Conservation (phyloP, 2,329 filamentous ascomycete species). For the Helotiales sp. region DNA sequence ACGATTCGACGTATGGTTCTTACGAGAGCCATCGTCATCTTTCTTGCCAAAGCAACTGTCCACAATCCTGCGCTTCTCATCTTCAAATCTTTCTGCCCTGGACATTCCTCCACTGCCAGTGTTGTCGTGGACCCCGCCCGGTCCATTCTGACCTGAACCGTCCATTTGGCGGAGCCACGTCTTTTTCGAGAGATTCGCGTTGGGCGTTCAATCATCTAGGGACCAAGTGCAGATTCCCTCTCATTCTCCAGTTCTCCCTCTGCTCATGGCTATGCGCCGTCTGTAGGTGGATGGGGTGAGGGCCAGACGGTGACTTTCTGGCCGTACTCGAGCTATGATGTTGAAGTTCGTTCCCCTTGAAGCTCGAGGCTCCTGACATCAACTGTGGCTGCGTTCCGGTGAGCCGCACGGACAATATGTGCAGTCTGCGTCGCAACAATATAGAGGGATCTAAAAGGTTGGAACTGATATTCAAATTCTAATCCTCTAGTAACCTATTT, state of each 20-base stretch:
- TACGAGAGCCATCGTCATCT: slow-evolving; percentile 85
- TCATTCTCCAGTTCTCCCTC: slow-evolving; percentile 17
- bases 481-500: no score
- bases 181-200: slow-evolving; percentile 25
- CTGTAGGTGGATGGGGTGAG: background rate
- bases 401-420: slow-evolving; percentile 13
- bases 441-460: background rate
- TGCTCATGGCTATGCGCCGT: slow-evolving; percentile 29
- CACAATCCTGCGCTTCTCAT: slow-evolving; percentile 93
- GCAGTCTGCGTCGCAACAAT: background rate
- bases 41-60: slow-evolving; percentile 93
- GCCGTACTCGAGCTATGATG: background rate
- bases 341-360: background rate
- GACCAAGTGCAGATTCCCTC: slow-evolving; percentile 3
- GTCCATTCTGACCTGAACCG: slow-evolving; percentile 41
- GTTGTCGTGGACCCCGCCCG: slow-evolving; percentile 42
- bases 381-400: slow-evolving; percentile 24
- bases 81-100: slow-evolving; percentile 85
- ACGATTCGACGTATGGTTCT: slow-evolving; percentile 16
- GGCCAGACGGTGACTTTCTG: background rate
- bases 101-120: slow-evolving; percentile 40
- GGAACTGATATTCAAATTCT: background rate
- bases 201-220: slow-evolving; percentile 34
- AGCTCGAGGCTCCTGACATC: slow-evolving; percentile 26
- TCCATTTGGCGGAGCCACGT: slow-evolving; percentile 45